Percentiles rank a stretch among this genome's conserved stretches.
These are phyloP conservation scores for Endothia cerciana DNA, from an alignment of 2,329 filamentous ascomycete species.

Conservation along the genomic window DNA sequence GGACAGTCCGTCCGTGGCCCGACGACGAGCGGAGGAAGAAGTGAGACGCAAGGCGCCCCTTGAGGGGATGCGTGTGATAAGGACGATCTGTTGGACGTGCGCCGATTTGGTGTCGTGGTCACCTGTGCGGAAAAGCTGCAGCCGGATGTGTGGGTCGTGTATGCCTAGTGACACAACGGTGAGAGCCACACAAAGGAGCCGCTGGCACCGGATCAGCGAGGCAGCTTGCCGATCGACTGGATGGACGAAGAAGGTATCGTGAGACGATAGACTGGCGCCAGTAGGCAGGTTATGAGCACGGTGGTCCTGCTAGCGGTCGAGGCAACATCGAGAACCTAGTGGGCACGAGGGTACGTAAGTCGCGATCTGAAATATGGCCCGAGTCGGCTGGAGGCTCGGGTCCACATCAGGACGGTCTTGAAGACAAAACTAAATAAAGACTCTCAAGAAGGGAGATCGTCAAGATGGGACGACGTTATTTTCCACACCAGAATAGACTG, in stretches of 20 bases:
- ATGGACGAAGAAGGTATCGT: not conserved
- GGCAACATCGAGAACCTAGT: not conserved
- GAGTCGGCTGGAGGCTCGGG: not conserved
- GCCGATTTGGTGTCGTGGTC: conserved; percentile 2
- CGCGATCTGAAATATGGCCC: not conserved
- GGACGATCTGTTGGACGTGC: not conserved
- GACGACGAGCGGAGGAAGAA: not conserved
- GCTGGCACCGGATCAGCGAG: not conserved
- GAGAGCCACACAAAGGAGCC: not conserved
- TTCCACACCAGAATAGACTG: not conserved
- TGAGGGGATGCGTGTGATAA: not conserved
- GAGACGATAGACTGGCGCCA: not conserved
- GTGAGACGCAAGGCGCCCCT: not conserved
- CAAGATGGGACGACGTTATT: conserved; percentile 10
- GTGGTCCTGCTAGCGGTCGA: not conserved
- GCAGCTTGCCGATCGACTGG: not conserved
- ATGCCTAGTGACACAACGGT: not conserved
- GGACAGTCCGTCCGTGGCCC: too few relatives aligned
- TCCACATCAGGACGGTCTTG: not conserved
- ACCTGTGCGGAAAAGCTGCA: not conserved
- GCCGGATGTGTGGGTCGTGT: conserved; percentile 2
- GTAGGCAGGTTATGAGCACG: not conserved
- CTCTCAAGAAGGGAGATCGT: not conserved
- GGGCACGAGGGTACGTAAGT: not conserved
- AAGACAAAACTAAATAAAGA: not conserved